These are phyloP conservation scores for Botrytis porri DNA, from an alignment of 2,329 filamentous ascomycete genomes.

Conservation along the genomic window DNA sequence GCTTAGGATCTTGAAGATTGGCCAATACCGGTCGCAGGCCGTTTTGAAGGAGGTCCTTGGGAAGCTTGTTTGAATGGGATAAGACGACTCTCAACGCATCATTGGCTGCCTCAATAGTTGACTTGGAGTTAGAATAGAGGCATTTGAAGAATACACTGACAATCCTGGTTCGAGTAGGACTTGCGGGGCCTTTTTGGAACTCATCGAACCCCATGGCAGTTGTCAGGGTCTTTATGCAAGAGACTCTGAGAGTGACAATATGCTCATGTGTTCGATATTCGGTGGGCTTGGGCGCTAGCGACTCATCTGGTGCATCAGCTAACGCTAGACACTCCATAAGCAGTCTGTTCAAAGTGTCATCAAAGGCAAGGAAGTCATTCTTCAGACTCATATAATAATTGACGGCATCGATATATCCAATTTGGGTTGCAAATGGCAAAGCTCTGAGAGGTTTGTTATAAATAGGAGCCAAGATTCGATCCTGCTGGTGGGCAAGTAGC, in stretches of 20 bases:
- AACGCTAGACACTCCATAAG: conserved; percentile 91
- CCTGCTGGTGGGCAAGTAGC: conserved; percentile 84
- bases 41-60: conserved; percentile 92
- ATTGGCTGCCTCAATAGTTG: conserved; percentile 92
- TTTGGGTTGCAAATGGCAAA: conserved; percentile 90
- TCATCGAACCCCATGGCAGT: conserved; percentile 92
- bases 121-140: conserved; percentile 86
- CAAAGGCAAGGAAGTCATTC: conserved; percentile 84
- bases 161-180: conserved; percentile 66
- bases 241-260: conserved; percentile 86
- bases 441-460: conserved; percentile 93
- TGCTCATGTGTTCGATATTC: conserved; percentile 95
- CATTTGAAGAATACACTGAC: conserved; percentile 98
- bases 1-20: conserved; percentile 90
- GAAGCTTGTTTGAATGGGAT: conserved; percentile 83
- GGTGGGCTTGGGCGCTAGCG: conserved; percentile 83
- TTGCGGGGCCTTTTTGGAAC: conserved; percentile 73
- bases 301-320: conserved; percentile 92
- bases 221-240: conserved; percentile 88
- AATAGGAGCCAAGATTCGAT: conserved; percentile 83
- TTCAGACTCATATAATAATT: conserved; percentile 91
- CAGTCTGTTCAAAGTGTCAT: conserved; percentile 84
- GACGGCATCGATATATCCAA: conserved; percentile 96
- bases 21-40: conserved; percentile 93
- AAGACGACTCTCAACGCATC: conserved; percentile 85